Evolutionary conservation across 495 filamentous ascomycete species (phyloP), one percentile per base, ranked within the genome.

Genomic region (Penicillium bialowiezense): DNA sequence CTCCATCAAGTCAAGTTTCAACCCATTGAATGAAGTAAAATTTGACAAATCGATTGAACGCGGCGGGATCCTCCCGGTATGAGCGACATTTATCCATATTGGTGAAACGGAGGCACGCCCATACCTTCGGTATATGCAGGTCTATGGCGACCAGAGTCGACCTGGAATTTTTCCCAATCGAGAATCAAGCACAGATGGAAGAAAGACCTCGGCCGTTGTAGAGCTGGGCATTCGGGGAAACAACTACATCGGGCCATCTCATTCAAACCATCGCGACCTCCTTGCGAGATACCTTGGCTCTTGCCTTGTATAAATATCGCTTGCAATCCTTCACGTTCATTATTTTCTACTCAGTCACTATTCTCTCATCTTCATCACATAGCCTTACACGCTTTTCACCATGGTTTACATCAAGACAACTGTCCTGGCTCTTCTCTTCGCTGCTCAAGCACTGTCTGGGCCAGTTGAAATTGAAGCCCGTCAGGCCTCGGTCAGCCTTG

Each of bases 401-500:
- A 52, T 52, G 43, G 44, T 48, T 32, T 43, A 47, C 47, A 36
- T 52, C 31, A 52, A 52, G 37, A 26, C 50, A 42, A 37, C 40
- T 18, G 29, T 43, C 14, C 37, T 29, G 60, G 50, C 42, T 20
- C 20, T 41, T n/a, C 41, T 36, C 41, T 55, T 55, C 48, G 48
- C 54, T 31, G 43, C 43, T 7, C 51, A 42, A 48, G 54, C 7
- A 1, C 33, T 54, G 29, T 42, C 46, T 3, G 36, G 17, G 26
- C 34, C 46, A 23, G 14, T 51, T 39, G 41, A 44, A 23, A 12
- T 51, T 39, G 41, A 44, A 34, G 2, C 48, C 31, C 52, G 56
- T 40, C 56, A 59, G 49, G 52, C 52, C 29, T 52, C 52, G 14
- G 45, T 40, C 29, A 62, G 58, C 51, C 50, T 62, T 24, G 49